Conservation (phyloP, 768 basidiomycete species). For the Suillus weaverae region DNA sequence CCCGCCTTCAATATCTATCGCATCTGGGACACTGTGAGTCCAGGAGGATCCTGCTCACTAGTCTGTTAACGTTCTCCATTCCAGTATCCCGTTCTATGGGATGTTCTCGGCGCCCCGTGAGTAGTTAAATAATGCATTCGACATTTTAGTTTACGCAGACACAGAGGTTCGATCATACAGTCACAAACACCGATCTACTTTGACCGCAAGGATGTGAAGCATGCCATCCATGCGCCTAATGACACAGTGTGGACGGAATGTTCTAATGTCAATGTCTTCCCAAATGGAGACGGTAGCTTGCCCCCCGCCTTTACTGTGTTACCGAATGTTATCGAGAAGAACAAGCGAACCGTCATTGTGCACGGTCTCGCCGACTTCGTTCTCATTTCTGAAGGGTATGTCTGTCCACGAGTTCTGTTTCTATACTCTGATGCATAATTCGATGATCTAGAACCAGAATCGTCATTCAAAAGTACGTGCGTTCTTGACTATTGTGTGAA, state of each 20-base stretch:
- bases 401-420: not conserved
- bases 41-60: not conserved
- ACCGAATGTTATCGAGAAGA: conserved; percentile 77
- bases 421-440: not conserved
- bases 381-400: conserved; percentile 70
- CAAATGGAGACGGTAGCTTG: conserved; percentile 56
- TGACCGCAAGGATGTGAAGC: conserved; percentile 60
- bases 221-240: conserved; percentile 67
- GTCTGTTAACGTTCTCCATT: conserved; percentile 1
- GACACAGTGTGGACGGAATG: conserved; percentile 66
- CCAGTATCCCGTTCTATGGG: conserved; percentile 68
- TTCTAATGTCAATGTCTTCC: conserved; percentile 59
- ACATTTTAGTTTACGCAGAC: not conserved
- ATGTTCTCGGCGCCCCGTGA: conserved; percentile 80
- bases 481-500: not conserved
- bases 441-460: conserved; percentile 44
- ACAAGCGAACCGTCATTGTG: conserved; percentile 60
- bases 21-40: conserved; percentile 64
- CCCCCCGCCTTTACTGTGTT: conserved; percentile 66
- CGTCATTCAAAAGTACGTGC: conserved; percentile 57
- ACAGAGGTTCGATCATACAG: conserved; percentile 56
- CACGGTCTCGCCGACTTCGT: conserved; percentile 76
- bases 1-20: conserved; percentile 79
- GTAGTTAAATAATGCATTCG: conserved; percentile 17
- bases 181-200: conserved; percentile 69